Evolutionary conservation across 352 stramenopile species (phyloP), one percentile per base, ranked within the genome.

Genomic region (Paralagenidium karlingii): DNA sequence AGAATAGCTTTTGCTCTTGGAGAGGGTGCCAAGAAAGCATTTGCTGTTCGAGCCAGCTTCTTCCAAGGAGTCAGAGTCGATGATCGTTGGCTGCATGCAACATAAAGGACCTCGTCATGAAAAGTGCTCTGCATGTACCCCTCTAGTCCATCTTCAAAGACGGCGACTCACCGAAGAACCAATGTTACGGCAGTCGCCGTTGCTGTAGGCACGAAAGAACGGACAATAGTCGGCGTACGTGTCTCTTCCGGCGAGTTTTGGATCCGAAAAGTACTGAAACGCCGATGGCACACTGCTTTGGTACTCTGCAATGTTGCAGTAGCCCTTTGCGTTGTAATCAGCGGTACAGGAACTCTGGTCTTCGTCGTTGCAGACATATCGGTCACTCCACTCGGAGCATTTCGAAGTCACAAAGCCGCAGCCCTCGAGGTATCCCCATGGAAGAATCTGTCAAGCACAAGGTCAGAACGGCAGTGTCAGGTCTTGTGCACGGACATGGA

Each of bases 181-280:
- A 41, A 81, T 71, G 5, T 67, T 60, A 15, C 63, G 60, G 29
- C 78, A 91, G 34, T 86, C 78, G 2, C 75, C 75, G 31, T 86
- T 88, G 47, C 65, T 82, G 43, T 83, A 88, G 5, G 58, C 69
- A 2, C 62, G 58, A 40, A 82, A 88, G 40, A 83, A 80, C 21
- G 78, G 75, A 43, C 78, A 91, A 49, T 85, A 89, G 53, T 91
- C 78, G 0, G 69, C 60, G 30, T 67, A 88, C 12, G 66, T 57
- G 37, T 86, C 70, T 15, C 58, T 53, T 1, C 75, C 75, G 1
- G 70, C 71, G 13, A 83, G 59, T 9, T 27, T 38, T 2, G 60
- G 53, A 34, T 88, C 61, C 22, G 70, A 41, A 34, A 91, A 91
- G 43, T 91, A 91, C 55, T 88, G 74, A 28, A 86, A 91, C 2